These are phyloP conservation scores for Globisporangium viniferum DNA, from an alignment of 352 stramenopile species.

Conservation along the genomic window DNA sequence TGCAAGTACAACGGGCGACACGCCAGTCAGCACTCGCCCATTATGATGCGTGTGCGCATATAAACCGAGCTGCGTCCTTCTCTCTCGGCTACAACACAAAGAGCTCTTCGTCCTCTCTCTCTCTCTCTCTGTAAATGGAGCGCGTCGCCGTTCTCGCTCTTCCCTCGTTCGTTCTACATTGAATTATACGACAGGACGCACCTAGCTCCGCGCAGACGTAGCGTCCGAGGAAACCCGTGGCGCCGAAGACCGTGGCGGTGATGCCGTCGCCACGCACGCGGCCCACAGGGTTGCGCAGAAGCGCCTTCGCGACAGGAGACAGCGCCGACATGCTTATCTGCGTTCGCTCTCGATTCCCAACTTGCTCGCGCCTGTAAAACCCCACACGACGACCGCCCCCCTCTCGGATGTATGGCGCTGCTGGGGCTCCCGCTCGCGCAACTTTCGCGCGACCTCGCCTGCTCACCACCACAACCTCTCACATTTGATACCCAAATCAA, in stretches of 20 bases:
- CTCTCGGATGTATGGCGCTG: conserved; percentile 11
- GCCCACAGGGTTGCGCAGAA: conserved; percentile 74
- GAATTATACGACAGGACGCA: conserved; percentile 24
- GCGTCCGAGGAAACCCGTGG: conserved; percentile 92
- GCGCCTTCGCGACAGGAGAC: conserved; percentile 69
- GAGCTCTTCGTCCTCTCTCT: not conserved
- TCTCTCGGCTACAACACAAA: not conserved
- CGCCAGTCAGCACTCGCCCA: not conserved
- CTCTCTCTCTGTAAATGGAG: not conserved
- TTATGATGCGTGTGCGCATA: not conserved
- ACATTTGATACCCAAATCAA: not conserved
- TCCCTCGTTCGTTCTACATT: not conserved
- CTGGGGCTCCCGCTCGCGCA: conserved; percentile 12
- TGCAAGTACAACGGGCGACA: not conserved
- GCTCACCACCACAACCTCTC: conserved; percentile 9
- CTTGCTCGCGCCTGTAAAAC: not conserved
- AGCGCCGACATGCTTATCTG: conserved; percentile 65
- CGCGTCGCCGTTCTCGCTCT: not conserved
- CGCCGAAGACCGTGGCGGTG: conserved; percentile 95
- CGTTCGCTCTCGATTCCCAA: conserved; percentile 12
- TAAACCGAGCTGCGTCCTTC: not conserved
- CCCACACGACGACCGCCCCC: not conserved
- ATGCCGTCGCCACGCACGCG: conserved; percentile 76
- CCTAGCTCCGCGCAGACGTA: conserved; percentile 94
- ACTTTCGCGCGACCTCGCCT: conserved; percentile 29